Conservation (phyloP, 1,284 basidiomycete species). For the Rhodotorula sp. region DNA sequence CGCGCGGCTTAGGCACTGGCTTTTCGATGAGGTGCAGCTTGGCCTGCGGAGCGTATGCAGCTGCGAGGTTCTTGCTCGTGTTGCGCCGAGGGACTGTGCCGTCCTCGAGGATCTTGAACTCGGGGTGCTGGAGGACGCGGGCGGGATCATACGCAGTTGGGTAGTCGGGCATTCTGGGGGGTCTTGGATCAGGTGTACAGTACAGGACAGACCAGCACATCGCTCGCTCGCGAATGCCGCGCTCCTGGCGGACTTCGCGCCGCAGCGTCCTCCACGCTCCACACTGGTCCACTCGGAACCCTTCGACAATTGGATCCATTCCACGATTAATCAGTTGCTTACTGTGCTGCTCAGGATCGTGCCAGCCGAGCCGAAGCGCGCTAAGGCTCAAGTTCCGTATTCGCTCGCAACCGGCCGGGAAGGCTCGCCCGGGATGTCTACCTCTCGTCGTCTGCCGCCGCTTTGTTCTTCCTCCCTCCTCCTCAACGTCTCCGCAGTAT, state of each 20-base stretch:
- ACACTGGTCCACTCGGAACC: too few relatives aligned
- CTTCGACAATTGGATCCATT: too few relatives aligned
- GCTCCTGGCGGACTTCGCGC: too few relatives aligned
- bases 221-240: too few relatives aligned
- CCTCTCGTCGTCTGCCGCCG: background rate
- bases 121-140: conserved; percentile 31
- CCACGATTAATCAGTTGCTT: too few relatives aligned
- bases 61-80: conserved; percentile 45
- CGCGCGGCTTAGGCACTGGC: conserved; percentile 48
- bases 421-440: too few relatives aligned
- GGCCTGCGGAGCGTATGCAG: conserved; percentile 51
- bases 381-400: too few relatives aligned
- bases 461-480: conserved; percentile 1
- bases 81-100: conserved; percentile 5
- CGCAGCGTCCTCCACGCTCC: too few relatives aligned
- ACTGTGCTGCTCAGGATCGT: too few relatives aligned
- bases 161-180: background rate
- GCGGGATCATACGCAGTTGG: conserved; percentile 14
- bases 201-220: background rate
- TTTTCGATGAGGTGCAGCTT: conserved; percentile 52
- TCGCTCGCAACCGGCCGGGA: too few relatives aligned
- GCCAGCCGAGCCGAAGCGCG: too few relatives aligned
- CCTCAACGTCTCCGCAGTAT: background rate
- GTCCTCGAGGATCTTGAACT: conserved; percentile 38
- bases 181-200: background rate